Conservation (phyloP, 306 rosid species). For the Psophocarpus tetragonolobus region DNA sequence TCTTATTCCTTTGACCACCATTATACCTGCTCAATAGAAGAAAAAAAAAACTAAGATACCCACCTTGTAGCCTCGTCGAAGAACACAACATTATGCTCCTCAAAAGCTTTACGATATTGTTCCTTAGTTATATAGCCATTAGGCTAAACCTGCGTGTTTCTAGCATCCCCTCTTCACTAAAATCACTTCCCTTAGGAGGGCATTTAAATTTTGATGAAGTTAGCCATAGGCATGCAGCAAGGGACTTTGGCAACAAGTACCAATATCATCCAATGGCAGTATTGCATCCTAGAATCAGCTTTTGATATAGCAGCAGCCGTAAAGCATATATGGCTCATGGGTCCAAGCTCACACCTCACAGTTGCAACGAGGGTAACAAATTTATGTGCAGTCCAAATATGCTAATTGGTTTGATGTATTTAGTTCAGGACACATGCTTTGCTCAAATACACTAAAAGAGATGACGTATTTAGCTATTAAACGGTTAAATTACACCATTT, state of each 20-base stretch:
- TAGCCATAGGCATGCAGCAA: slow-evolving; percentile 64
- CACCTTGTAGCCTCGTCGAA: too few relatives aligned
- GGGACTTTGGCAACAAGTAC: slow-evolving; percentile 83
- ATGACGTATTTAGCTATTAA: too few relatives aligned
- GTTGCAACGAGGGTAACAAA: slow-evolving; percentile 94
- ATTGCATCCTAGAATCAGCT: slow-evolving; percentile 70
- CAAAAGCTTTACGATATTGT: slow-evolving; percentile 41
- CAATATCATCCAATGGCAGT: slow-evolving; percentile 72
- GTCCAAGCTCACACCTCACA: slow-evolving; percentile 71
- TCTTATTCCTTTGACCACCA: slow-evolving; percentile 45
- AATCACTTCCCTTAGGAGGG: slow-evolving; percentile 66
- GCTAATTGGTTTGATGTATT: too few relatives aligned
- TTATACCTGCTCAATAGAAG: too few relatives aligned
- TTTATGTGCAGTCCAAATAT: too few relatives aligned
- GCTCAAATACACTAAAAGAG: too few relatives aligned
- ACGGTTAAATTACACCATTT: too few relatives aligned
- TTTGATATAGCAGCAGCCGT: slow-evolving; percentile 71
- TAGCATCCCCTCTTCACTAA: slow-evolving; percentile 49
- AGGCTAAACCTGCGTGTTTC: slow-evolving; percentile 56
- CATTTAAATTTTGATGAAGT: slow-evolving; percentile 63
- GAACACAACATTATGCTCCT: slow-evolving; percentile 50
- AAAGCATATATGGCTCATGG: slow-evolving; percentile 78
- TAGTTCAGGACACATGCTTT: too few relatives aligned
- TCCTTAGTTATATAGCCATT: slow-evolving; percentile 53
- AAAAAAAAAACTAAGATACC: too few relatives aligned